These are phyloP conservation scores for Geotrichum bryndzae DNA, from an alignment of 1,139 yeast genomes.

Conservation along the genomic window DNA sequence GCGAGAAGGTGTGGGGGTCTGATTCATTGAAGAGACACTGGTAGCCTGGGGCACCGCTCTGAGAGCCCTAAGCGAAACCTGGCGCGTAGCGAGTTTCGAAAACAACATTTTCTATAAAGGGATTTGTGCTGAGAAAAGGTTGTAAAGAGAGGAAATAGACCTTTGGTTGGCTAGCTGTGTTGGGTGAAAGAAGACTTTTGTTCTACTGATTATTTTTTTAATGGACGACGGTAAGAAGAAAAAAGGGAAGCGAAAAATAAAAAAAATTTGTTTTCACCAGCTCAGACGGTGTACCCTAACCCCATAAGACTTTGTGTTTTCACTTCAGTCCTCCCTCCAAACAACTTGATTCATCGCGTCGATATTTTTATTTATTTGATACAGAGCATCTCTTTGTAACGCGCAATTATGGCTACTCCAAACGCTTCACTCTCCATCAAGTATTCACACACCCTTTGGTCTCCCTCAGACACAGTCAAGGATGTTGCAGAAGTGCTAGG, in stretches of 20 bases:
- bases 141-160: background rate
- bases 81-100: conserved; percentile 18
- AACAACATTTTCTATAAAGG: conserved; percentile 11
- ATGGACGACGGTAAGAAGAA: background rate
- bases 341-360: background rate
- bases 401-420: conserved; percentile 3
- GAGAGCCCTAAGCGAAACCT: conserved; percentile 18
- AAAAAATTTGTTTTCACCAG: background rate
- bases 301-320: background rate
- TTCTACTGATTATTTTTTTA: background rate
- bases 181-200: background rate
- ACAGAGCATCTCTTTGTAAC: background rate
- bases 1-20: conserved; percentile 9
- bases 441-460: conserved; percentile 89
- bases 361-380: background rate
- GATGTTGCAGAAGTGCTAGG: conserved; percentile 95
- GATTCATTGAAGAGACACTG: conserved; percentile 9
- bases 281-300: background rate
- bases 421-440: conserved; percentile 35
- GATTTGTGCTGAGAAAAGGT: background rate
- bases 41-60: conserved; percentile 17
- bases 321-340: background rate
- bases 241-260: background rate
- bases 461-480: conserved; percentile 92
- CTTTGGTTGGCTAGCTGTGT: background rate